Conservation (phyloP, 176 grass and related monocot species). For the Musa schizocarpa region DNA sequence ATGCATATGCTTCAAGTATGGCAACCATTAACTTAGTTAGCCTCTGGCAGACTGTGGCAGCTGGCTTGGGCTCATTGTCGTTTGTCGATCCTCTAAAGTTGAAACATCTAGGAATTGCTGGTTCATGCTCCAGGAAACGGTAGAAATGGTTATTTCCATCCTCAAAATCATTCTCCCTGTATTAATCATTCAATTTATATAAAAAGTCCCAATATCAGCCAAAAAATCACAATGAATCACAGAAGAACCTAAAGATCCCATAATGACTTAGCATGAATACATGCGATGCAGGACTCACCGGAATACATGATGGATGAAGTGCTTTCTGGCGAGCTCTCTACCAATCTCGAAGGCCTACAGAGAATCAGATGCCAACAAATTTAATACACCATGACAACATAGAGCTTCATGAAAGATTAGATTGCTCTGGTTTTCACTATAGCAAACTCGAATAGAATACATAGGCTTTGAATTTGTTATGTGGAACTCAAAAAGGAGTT, state of each 20-base stretch:
- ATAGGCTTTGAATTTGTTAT: no score
- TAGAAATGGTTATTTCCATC: slow-evolving; percentile 71
- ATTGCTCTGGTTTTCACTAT: no score
- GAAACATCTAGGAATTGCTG: slow-evolving; percentile 45
- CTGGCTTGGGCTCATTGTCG: slow-evolving; percentile 56
- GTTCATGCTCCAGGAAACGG: slow-evolving; percentile 93
- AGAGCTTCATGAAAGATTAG: no score
- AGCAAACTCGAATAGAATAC: no score
- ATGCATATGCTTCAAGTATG: slow-evolving; percentile 79
- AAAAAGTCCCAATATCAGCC: no score
- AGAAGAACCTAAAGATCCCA: no score
- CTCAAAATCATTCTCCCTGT: slow-evolving; percentile 81
- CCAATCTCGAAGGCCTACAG: slow-evolving; percentile 80
- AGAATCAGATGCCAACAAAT: not conserved
- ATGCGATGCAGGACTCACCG: slow-evolving; percentile 28
- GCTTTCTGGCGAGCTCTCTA: slow-evolving; percentile 72
- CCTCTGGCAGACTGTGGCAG: slow-evolving; percentile 29
- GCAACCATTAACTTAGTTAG: slow-evolving; percentile 86
- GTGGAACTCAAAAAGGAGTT: no score
- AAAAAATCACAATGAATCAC: no score
- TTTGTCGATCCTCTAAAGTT: slow-evolving; percentile 77
- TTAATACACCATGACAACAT: not conserved
- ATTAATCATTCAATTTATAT: not conserved
- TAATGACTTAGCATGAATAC: not conserved
- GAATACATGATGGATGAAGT: slow-evolving; percentile 98